These are phyloP conservation scores for Hyphodiscus sp. DNA, from an alignment of 2,329 filamentous ascomycete genomes.

Conservation along the genomic window DNA sequence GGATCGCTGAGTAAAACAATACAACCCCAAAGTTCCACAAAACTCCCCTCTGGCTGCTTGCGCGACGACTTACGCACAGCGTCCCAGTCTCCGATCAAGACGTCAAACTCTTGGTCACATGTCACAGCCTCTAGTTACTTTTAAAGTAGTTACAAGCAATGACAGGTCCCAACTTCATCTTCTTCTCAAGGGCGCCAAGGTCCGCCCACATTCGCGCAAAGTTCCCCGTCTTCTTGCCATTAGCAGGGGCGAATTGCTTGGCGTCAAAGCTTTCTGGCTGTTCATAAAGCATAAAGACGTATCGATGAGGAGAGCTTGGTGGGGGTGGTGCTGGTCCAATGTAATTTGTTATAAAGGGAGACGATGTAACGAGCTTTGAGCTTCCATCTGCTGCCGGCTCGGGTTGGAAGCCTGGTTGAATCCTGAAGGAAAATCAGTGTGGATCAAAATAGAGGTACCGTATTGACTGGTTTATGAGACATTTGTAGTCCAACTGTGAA, in stretches of 20 bases:
- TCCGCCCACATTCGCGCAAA: constrained; percentile 37
- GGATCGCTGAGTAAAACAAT: too few relatives aligned
- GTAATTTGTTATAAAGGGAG: constrained; percentile 34
- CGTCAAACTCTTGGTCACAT: too few relatives aligned
- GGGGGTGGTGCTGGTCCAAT: constrained; percentile 42
- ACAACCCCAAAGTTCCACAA: too few relatives aligned
- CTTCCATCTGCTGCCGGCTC: neutral
- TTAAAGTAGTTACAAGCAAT: constrained; percentile 35
- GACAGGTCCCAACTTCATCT: constrained; percentile 27
- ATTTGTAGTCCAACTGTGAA: too few relatives aligned
- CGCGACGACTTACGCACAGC: too few relatives aligned
- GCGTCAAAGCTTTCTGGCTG: constrained; percentile 37
- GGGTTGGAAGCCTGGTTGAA: constrained; percentile 33
- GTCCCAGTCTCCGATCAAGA: too few relatives aligned
- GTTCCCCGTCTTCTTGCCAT: constrained; percentile 32
- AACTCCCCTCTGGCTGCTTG: too few relatives aligned
- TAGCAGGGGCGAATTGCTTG: constrained; percentile 29
- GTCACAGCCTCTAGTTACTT: constrained; percentile 28
- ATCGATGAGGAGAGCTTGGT: constrained; percentile 40
- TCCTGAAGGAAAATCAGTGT: constrained; percentile 36
- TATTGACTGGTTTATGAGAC: too few relatives aligned
- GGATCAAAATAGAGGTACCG: too few relatives aligned
- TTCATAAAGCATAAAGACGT: constrained; percentile 43
- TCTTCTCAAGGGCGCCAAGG: constrained; percentile 35
- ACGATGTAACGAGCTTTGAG: neutral